Base-by-base conservation (phyloP, 176 grass and related monocot genomes). In the Oryza meridionalis region DNA sequence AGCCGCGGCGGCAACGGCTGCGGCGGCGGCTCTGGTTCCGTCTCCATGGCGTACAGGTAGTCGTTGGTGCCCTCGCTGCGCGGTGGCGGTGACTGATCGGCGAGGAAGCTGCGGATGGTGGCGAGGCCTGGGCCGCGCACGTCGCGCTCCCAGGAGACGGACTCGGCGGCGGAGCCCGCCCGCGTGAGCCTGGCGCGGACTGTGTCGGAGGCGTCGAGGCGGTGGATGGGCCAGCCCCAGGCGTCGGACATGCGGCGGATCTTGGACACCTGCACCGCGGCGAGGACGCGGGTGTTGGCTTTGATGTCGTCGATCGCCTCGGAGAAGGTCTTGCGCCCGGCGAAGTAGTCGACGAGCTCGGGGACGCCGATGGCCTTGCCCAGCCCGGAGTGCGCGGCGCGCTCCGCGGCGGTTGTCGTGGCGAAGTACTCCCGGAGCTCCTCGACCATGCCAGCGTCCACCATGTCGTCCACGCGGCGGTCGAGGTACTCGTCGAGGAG, bases 341-440 rank as follows among this genome's bases (percentile, higher is more conserved):
- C 68, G 55, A 96, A 85, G 78, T 89, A 73, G n/a, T 80, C 84
- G 45, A 86, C 84, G 53, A 96, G 88, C 91, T 96, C 91, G 5
- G 79, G 69, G 15, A 96, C 88, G n/a, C 94, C 94, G 81, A 96
- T 96, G 63, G 94, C 94, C 88, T 70, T 96, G 29, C 88, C 88
- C 2, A 96, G 67, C 12, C 91, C 94, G 7, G 70, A 72, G 75
- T 91, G 86, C 29, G 58, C 3, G 14, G 79, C 49, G 69, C 76
- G 76, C 73, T 87, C 81, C 6, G 68, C 3, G 9, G 81, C 42
- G 3, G 73, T 63, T 26, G 90, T 85, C 6, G 47, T 3, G 4
- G 80, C 81, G 82, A 92, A 92, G 90, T 95, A 90, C 14, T 65
- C 71, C 1, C 43, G 72, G 33, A 95, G 88, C 90, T 95, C 93